Evolutionary conservation across 306 rosid genomes (phyloP).

Genomic region (Ormosia emarginata): DNA sequence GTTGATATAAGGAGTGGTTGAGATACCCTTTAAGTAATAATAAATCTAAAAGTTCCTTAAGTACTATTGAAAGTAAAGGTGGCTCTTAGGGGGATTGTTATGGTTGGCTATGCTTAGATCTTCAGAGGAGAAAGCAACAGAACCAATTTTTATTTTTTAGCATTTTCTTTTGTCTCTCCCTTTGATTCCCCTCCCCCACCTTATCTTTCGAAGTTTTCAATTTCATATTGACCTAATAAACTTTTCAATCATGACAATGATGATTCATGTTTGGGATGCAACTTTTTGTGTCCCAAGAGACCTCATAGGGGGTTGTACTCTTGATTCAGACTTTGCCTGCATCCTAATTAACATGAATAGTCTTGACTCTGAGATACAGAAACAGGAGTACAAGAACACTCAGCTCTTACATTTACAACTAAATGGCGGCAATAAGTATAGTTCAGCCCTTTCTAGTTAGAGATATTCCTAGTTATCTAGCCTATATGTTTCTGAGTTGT

Average conservation of each 20-base stretch:
- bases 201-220: not conserved
- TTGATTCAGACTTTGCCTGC: slow-evolving; percentile 33
- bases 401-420: not conserved
- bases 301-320: slow-evolving; percentile 8
- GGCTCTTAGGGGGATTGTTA: not conserved
- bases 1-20: not conserved
- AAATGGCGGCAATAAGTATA: not conserved
- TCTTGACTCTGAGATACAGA: not conserved
- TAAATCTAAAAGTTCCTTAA: not conserved
- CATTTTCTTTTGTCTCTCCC: not conserved
- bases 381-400: not conserved
- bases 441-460: not conserved
- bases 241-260: slow-evolving; percentile 31
- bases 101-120: not conserved
- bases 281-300: slow-evolving; percentile 14
- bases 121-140: slow-evolving; percentile 21
- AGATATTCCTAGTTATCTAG: not conserved
- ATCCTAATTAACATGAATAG: not conserved
- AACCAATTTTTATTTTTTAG: not conserved
- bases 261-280: slow-evolving; percentile 24
- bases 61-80: not conserved
- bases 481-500: no score
- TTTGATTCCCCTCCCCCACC: not conserved
- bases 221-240: not conserved
- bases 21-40: not conserved